Percentiles rank a stretch among this genome's conserved stretches.
These are phyloP conservation scores for Talaromyces sp. DNA, from an alignment of 2,329 filamentous ascomycete genomes.

Conservation along the genomic window DNA sequence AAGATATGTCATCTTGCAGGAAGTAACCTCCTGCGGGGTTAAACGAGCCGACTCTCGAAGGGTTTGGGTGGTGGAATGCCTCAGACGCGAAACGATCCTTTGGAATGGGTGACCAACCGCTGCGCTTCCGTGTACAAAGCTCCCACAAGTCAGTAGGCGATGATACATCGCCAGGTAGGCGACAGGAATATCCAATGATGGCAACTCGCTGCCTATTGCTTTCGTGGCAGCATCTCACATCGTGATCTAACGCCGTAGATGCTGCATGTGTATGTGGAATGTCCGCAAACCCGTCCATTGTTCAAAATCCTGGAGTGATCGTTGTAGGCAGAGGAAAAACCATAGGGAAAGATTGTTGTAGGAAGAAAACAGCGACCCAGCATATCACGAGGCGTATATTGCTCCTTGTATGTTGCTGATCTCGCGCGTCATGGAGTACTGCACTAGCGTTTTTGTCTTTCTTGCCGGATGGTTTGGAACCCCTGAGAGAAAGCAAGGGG, in stretches of 20 bases:
- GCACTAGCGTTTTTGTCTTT: neutral
- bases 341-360: neutral
- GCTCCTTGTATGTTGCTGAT: neutral
- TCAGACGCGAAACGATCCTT: conserved; percentile 8
- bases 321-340: neutral
- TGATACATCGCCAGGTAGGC: conserved; percentile 13
- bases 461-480: neutral
- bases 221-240: neutral
- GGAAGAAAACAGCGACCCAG: neutral
- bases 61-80: conserved; percentile 13
- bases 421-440: neutral
- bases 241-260: conserved; percentile 17
- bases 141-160: conserved; percentile 14
- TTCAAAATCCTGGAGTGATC: neutral
- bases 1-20: conserved; percentile 9
- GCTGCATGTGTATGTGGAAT: neutral
- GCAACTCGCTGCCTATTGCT: conserved; percentile 2
- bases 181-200: conserved; percentile 16
- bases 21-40: conserved; percentile 12
- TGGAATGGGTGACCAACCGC: conserved; percentile 12
- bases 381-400: neutral
- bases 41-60: conserved; percentile 7
- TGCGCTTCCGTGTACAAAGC: conserved; percentile 17
- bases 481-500: conserved; percentile 9
- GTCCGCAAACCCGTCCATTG: conserved; percentile 5